These are phyloP conservation scores for Hanseniaspora uvarum DNA, from an alignment of 1,139 yeast genomes.

Conservation along the genomic window DNA sequence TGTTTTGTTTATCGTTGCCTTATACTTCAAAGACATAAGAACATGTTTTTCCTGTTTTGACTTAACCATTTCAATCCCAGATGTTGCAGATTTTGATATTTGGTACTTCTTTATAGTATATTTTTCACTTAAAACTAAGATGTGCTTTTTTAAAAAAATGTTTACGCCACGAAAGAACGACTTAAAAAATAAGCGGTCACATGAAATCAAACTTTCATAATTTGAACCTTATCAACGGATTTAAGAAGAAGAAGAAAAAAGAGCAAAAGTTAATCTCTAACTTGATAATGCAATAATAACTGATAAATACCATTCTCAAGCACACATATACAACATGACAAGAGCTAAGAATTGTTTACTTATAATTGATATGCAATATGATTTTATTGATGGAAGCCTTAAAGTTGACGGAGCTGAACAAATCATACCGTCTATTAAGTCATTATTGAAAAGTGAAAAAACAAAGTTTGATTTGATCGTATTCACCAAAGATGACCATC, in stretches of 20 bases:
- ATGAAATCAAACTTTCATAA: too few species aligned
- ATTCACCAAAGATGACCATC: slow-evolving; percentile 88
- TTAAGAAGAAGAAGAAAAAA: not conserved
- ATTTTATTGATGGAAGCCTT: slow-evolving; percentile 65
- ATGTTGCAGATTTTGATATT: too few species aligned
- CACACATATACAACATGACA: not conserved
- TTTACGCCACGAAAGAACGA: not conserved
- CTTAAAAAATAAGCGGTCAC: too few species aligned
- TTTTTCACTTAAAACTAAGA: not conserved
- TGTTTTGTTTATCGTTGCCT: slow-evolving; percentile 2
- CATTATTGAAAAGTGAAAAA: slow-evolving; percentile 27
- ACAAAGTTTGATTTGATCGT: slow-evolving; percentile 53
- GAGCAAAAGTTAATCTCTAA: too few species aligned
- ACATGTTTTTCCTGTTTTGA: not conserved
- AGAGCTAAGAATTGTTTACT: slow-evolving; percentile 45
- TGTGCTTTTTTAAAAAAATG: too few species aligned
- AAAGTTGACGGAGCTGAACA: slow-evolving; percentile 62
- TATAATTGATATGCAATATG: slow-evolving; percentile 74
- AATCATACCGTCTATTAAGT: slow-evolving; percentile 44
- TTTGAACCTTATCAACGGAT: not conserved
- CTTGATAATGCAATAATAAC: too few species aligned
- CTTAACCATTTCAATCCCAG: too few species aligned
- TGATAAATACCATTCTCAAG: too few species aligned
- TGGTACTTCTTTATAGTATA: not conserved
- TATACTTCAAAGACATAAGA: not conserved